Conservation (phyloP, 2,329 filamentous ascomycete species). For the Hawksworthiomyces lignivorus region DNA sequence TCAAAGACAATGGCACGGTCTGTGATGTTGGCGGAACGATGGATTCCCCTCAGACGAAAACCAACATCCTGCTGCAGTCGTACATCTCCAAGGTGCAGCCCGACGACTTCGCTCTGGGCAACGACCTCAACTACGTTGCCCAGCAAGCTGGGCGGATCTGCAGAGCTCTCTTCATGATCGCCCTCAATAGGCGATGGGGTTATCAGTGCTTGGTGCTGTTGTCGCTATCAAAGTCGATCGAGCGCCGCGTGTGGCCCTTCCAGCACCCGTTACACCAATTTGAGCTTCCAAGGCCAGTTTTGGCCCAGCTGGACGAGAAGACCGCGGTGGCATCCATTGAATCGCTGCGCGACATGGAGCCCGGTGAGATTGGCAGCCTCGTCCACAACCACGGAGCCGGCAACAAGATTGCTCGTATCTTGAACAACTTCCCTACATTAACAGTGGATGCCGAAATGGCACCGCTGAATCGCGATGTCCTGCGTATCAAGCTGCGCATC, state of each 20-base stretch:
- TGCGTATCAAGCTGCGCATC: conserved; percentile 81
- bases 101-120: conserved; percentile 88
- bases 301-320: conserved; percentile 65
- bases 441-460: conserved; percentile 91
- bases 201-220: conserved; percentile 88
- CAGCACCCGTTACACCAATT: conserved; percentile 95
- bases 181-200: conserved; percentile 89
- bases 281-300: conserved; percentile 73
- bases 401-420: conserved; percentile 66
- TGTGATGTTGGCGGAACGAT: conserved; percentile 72
- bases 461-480: conserved; percentile 85
- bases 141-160: conserved; percentile 95
- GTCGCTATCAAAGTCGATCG: conserved; percentile 92
- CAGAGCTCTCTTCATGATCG: conserved; percentile 93
- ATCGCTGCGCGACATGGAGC: conserved; percentile 83
- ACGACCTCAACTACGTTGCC: conserved; percentile 88
- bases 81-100: conserved; percentile 84
- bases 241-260: conserved; percentile 91
- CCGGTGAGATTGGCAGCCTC: conserved; percentile 79
- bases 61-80: conserved; percentile 88
- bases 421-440: conserved; percentile 88
- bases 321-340: conserved; percentile 65
- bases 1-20: conserved; percentile 64
- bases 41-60: conserved; percentile 75
- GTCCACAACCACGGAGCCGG: conserved; percentile 90